Percentiles rank a stretch among this genome's conserved stretches.
These are phyloP conservation scores for Saussurea involucrata DNA, from an alignment of 129 eudicot species.

Conservation along the genomic window DNA sequence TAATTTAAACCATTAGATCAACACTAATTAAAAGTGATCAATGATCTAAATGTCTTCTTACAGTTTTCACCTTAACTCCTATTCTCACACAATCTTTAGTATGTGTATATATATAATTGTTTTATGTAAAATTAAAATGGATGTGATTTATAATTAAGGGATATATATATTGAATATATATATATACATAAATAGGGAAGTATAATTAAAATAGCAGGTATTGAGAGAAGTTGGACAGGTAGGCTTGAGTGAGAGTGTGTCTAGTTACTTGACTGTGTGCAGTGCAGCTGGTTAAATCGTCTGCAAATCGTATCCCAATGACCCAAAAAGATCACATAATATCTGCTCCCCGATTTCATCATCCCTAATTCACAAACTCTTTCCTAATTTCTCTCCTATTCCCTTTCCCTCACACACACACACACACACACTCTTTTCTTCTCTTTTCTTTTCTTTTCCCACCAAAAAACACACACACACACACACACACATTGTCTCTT, in stretches of 20 bases:
- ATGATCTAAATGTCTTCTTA: no score
- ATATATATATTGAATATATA: background rate
- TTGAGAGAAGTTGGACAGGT: background rate
- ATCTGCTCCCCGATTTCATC: constrained; percentile 46
- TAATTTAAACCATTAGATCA: no score
- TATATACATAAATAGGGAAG: background rate
- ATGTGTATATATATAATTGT: background rate
- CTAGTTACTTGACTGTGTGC: constrained; percentile 17
- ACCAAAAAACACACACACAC: constrained; percentile 13
- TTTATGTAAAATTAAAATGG: background rate
- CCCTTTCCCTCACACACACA: constrained; percentile 3
- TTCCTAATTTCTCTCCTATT: background rate
- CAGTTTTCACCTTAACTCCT: no score
- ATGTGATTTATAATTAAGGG: background rate
- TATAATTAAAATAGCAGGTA: background rate
- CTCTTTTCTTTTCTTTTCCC: background rate
- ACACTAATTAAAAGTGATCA: no score
- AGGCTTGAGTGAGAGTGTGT: background rate
- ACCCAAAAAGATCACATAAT: constrained; percentile 63
- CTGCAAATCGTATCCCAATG: constrained; percentile 44
- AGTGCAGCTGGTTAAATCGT: background rate
- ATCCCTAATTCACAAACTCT: constrained; percentile 8
- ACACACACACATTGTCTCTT: background rate
- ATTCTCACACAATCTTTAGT: no score
- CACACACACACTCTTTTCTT: background rate